These are phyloP conservation scores for Arachis hypogaea DNA, from an alignment of 306 rosid species.

Conservation along the genomic window DNA sequence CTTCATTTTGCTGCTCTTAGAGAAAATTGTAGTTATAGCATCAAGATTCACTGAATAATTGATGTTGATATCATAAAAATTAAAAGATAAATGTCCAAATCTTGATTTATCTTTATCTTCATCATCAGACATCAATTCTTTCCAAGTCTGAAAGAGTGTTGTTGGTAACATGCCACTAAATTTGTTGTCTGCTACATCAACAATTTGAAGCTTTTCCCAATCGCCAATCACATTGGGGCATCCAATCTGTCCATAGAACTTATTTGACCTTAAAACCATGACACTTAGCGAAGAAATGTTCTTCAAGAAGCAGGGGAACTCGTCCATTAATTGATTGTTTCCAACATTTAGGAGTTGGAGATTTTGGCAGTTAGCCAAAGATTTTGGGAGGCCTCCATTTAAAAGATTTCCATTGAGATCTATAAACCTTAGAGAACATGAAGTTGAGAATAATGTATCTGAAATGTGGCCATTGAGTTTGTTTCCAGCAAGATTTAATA, in stretches of 20 bases:
- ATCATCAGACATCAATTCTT: constrained; percentile 16
- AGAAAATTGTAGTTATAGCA: too few species aligned
- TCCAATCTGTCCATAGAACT: not conserved
- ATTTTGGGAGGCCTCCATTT: constrained; percentile 33
- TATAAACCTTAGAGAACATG: constrained; percentile 38
- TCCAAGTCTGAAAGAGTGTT: constrained; percentile 10
- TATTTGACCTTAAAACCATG: constrained; percentile 15
- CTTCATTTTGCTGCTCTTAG: not conserved
- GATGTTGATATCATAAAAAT: not conserved
- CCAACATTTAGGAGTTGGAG: constrained; percentile 35
- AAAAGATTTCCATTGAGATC: constrained; percentile 41
- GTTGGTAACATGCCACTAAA: constrained; percentile 35
- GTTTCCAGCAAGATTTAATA: constrained; percentile 39
- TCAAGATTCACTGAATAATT: not conserved
- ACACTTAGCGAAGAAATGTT: constrained; percentile 20
- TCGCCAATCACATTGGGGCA: constrained; percentile 12
- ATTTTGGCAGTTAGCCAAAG: constrained; percentile 6
- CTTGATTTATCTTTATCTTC: not conserved
- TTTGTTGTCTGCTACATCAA: constrained; percentile 40
- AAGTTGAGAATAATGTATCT: not conserved
- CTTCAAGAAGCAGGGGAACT: constrained; percentile 34
- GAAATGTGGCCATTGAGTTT: constrained; percentile 25
- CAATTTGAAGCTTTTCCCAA: constrained; percentile 31
- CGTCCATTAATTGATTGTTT: constrained; percentile 2
- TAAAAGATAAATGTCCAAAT: constrained; percentile 11